Base-by-base conservation (phyloP, 176 grass and related monocot genomes). In the Neostapfia colusana region DNA sequence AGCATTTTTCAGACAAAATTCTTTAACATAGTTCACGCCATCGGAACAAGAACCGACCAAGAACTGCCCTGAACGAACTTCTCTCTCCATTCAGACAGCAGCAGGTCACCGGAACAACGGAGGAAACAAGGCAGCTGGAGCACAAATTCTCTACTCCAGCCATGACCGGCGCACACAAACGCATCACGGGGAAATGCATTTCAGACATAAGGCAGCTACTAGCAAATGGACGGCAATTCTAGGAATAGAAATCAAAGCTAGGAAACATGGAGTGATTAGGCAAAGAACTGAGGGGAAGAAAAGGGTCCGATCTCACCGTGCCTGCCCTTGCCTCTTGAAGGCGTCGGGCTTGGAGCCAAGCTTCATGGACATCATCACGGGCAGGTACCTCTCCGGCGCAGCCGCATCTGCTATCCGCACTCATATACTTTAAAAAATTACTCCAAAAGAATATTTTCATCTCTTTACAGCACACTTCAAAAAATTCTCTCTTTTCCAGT, bases 311-410 rank as follows among this genome's bases (percentile, higher is more conserved):
- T 43, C 43, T 62, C 88, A 93, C 93, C 90, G 93, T 43, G 93
- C 90, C 86, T 93, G 87, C 4, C 93, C 93, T 79, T 88, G 90
- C 74, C 84, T 78, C 69, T 80, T 85, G 90, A 97, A 92, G 54
- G 90, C 85, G 53, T 97, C 90, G 14, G 93, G 87, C 59, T 97
- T 97, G 62, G 88, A 90, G 71, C 87, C 93, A 59, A 97, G 86
- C 75, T 93, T 97, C 38, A 97, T 64, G 63, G 85, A 79, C 15
- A 83, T 76, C 93, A 93, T 93, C n/a, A n/a, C n/a, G n/a, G n/a
- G n/a, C n/a, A n/a, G n/a, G n/a, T n/a, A n/a, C 64, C 59, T 11
- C 5, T 20, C 9, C 1, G 72, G 15, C 35, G 39, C 56, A 44
- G 49, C 74, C 25, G 35, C 13, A 38, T 65, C n/a, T n/a, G n/a